These are phyloP conservation scores for Cercis canadensis DNA, from an alignment of 306 rosid genomes.

Conservation along the genomic window DNA sequence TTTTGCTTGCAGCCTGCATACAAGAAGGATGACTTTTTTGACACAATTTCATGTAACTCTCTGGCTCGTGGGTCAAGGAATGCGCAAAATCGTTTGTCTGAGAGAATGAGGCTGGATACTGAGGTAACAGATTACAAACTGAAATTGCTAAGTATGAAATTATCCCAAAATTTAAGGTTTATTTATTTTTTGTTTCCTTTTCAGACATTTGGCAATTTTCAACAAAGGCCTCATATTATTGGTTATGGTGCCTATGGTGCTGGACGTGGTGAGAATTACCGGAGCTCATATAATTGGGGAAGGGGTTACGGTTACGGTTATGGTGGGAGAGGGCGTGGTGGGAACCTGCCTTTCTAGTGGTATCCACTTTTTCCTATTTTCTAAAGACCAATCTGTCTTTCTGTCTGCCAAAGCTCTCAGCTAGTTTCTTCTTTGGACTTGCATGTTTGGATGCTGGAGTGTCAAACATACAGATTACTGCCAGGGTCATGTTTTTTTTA, in stretches of 20 bases:
- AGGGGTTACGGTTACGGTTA: constrained; percentile 57
- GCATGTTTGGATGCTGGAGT: constrained; percentile 19
- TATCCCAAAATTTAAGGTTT: constrained; percentile 16
- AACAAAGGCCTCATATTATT: constrained; percentile 47
- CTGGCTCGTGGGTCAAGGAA: constrained; percentile 58
- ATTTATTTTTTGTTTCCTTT: constrained; percentile 16
- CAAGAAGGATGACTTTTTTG: constrained; percentile 82
- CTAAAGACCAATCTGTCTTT: constrained; percentile 10
- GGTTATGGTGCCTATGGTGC: constrained; percentile 51
- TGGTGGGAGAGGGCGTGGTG: constrained; percentile 56
- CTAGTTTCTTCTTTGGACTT: constrained; percentile 17
- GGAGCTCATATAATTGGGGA: constrained; percentile 52
- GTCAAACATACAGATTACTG: constrained; percentile 24
- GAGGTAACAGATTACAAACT: constrained; percentile 51
- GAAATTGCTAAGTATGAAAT: constrained; percentile 16
- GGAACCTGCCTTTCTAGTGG: constrained; percentile 48
- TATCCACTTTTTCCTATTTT: constrained; percentile 17
- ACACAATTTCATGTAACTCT: constrained; percentile 70
- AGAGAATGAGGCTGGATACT: constrained; percentile 55
- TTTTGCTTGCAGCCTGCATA: constrained; percentile 66
- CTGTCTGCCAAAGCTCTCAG: constrained; percentile 21
- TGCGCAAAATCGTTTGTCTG: constrained; percentile 53
- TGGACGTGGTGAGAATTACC: constrained; percentile 53
- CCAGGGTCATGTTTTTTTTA: constrained; percentile 52
- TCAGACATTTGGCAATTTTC: constrained; percentile 69